Evolutionary conservation across 768 basidiomycete genomes (phyloP), one percentile per base, ranked within the genome.

Genomic region (Dacryopinax spathularia): DNA sequence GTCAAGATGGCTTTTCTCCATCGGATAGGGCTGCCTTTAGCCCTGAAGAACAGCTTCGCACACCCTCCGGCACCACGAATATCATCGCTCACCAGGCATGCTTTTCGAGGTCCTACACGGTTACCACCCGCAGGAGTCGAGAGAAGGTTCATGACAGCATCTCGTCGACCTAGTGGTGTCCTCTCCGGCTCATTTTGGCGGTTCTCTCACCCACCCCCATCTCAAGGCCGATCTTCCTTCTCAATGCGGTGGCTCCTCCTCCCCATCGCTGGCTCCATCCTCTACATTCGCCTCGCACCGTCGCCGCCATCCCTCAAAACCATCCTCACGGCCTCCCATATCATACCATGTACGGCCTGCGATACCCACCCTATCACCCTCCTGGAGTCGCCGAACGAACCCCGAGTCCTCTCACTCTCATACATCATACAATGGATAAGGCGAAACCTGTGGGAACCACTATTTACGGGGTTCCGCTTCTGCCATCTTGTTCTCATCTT

Each of bases 401-500:
- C 77, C 10, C 77, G 82, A 63, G 74, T 74, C 34, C 76, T 81
- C 9, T 71, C 87, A 33, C 64, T 75, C 16, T 70, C 75, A 2
- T 75, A 80, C 43, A 73, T 87, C 60, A 48, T 73, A 9, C 66
- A 70, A 13, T 69, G 88, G 60, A 68, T 93, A 18, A 79, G 78
- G 41, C 76, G 80, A 62, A 79, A 77, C 61, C 74, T 98, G 68
- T 82, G 88, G 81, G 93, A 97, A 71, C 95, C 92, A 15, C 72
- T 98, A 60, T 79, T 88, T 56, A 97, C 91, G 0, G 82, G 86
- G 27, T 77, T 80, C 62, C 82, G 96, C 39, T 97, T 98, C 76
- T 73, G 92, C 27, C 83, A 88, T 69, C 82, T 99, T 22, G 85
- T 87, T 66, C 73, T 81, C 65, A 78, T 98, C 62, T 98, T 99